Percentiles rank a stretch among this genome's conserved stretches.
phyloP scores from a whole-genome alignment of 2,329 filamentous ascomycete species.

The Fonsecaea erecta region DNA sequence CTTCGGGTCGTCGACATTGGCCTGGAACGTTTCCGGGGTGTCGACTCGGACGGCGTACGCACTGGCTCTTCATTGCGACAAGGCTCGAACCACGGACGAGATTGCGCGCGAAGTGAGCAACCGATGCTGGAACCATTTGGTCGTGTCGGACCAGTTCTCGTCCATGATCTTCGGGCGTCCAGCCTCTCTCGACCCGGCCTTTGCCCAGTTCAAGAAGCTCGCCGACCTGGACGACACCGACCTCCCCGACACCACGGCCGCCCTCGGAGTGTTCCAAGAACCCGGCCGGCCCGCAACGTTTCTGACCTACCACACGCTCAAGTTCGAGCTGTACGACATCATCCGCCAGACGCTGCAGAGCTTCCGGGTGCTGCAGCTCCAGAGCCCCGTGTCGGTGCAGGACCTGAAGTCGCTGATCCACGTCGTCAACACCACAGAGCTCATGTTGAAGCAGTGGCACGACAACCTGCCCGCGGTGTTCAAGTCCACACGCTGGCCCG shows the following conservation, averaged over 20 bases:
- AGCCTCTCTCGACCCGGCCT: slow-evolving; percentile 18
- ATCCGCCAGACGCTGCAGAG: slow-evolving; percentile 39
- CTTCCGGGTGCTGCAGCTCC: slow-evolving; percentile 28
- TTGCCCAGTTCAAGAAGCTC: slow-evolving; percentile 21
- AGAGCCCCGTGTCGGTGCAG: slow-evolving; percentile 17
- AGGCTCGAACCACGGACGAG: slow-evolving; percentile 14
- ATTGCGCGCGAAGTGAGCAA: slow-evolving; percentile 39
- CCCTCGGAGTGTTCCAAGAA: slow-evolving; percentile 4
- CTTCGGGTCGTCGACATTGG: slow-evolving; percentile 35
- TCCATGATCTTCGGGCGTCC: slow-evolving; percentile 39
- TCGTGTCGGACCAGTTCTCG: slow-evolving; percentile 40
- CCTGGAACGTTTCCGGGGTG: slow-evolving; percentile 36
- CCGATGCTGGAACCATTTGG: slow-evolving; percentile 42
- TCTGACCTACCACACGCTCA: slow-evolving; percentile 40
- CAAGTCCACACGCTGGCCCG: slow-evolving; percentile 17
- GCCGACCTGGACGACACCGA: slow-evolving; percentile 18
- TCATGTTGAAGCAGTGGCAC: slow-evolving; percentile 20
- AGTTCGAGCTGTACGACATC: slow-evolving; percentile 40
- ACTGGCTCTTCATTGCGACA: slow-evolving; percentile 33
- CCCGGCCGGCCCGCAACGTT: slow-evolving; percentile 2
- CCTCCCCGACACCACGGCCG: slow-evolving; percentile 12
- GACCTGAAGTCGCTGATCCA: slow-evolving; percentile 20
- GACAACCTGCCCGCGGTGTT: slow-evolving; percentile 20
- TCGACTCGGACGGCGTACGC: slow-evolving; percentile 35
- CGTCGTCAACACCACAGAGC: slow-evolving; percentile 25